phyloP scores from a whole-genome alignment of 129 eudicot genomes.

The Cynara cardunculus region DNA sequence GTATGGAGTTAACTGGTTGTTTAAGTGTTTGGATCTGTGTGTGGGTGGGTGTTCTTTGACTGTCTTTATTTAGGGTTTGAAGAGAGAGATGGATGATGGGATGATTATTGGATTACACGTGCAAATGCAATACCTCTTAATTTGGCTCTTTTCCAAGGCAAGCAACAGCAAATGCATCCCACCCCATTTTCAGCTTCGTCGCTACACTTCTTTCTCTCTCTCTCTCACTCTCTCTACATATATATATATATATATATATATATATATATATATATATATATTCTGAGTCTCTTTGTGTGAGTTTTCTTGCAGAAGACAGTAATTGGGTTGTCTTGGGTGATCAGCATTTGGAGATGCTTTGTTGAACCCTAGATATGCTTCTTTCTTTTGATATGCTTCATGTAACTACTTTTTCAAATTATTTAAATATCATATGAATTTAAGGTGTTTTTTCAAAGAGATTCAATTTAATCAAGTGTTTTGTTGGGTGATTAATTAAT shows the following conservation, averaged over 20 bases:
- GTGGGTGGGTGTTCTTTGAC: conserved; percentile 25
- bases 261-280: not conserved
- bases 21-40: conserved; percentile 16
- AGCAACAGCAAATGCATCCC: conserved; percentile 29
- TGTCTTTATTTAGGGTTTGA: conserved; percentile 36
- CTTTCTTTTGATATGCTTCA: not conserved
- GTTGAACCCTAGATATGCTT: conserved; percentile 37
- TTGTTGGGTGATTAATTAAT: no score
- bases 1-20: conserved; percentile 32
- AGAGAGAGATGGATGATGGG: conserved; percentile 8
- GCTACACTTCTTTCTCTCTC: conserved; percentile 21
- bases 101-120: conserved; percentile 47
- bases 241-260: not conserved
- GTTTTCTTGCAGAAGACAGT: conserved; percentile 19
- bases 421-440: not conserved
- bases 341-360: conserved; percentile 24
- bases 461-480: not conserved
- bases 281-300: not conserved
- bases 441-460: not conserved
- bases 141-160: conserved; percentile 62
- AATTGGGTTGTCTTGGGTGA: conserved; percentile 30
- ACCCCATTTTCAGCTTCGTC: conserved; percentile 18
- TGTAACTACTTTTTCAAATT: not conserved
- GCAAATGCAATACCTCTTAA: conserved; percentile 36
- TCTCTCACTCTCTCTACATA: conserved; percentile 10